Evolutionary conservation across 208 protist genomes (phyloP), one percentile per base, ranked within the genome.

Genomic region (Wallacemonas collosoma): DNA sequence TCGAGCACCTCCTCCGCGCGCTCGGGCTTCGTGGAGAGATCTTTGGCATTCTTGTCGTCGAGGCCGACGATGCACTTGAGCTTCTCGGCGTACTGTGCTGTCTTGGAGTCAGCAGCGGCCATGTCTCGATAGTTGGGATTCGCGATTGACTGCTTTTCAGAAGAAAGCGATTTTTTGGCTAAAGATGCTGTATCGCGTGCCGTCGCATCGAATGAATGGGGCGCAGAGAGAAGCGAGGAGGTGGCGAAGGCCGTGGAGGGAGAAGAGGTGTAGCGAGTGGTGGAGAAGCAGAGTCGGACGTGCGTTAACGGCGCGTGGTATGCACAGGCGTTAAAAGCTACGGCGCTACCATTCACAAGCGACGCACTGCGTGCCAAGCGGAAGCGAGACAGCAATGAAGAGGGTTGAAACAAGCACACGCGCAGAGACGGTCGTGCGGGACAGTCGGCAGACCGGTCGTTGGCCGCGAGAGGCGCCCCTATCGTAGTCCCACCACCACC

Each of bases 1-100:
- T 67, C 72, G 43, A 96, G 88, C 50, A 96, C 68, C 58, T 96
- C 88, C 75, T 81, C 77, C n/a, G 85, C 92, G 63, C 92, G 89
- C 68, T 93, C 92, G 41, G 77, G 81, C 78, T 96, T 96, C 70
- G 84, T 94, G 67, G 88, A 90, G 17, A 96, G 76, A 65, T 96
- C 89, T 50, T 89, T 90, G 36, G 92, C 86, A 38, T 94, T 94
- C 73, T 94, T 96, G 48, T 93, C 92, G 76, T 96, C 92, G 43
- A 96, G 89, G 43, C 92, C 92, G 62, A 95, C 92, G 69, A 96
- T 79, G 45, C 66, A 12, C 76, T 91, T 85, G 56, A 96, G 88
- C 66, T 82, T 81, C 57, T 75, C 73, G n/a, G 79, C 62, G 53
- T 69, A 73, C 53, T 71, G 50, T 1, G 73, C 68, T 4, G 53